Percentiles rank a stretch among this genome's conserved stretches.
These are phyloP conservation scores for Selaginella tamariscina DNA, from an alignment of 75 land plant species.

Conservation along the genomic window DNA sequence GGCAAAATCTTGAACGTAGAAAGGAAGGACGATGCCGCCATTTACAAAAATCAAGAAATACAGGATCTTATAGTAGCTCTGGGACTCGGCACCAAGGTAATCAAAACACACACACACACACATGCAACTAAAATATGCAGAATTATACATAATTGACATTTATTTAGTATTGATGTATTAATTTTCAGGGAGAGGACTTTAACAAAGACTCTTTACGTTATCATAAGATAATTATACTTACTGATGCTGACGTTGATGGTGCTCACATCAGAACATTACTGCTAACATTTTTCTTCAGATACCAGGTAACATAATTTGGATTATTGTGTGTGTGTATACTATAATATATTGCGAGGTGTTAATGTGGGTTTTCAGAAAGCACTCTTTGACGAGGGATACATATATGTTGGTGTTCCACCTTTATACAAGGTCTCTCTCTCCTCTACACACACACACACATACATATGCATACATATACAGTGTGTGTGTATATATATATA, in stretches of 20 bases:
- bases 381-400: slow-evolving; percentile 82
- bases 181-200: slow-evolving; percentile 85
- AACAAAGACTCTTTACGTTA: slow-evolving; percentile 73
- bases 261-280: slow-evolving; percentile 92
- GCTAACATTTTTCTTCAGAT: slow-evolving; percentile 92
- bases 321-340: neutral
- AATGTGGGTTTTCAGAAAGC: slow-evolving; percentile 54
- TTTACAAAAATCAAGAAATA: slow-evolving; percentile 95
- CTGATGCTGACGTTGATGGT: slow-evolving; percentile 99
- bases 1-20: slow-evolving; percentile 93
- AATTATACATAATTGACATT: neutral
- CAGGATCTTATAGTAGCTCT: slow-evolving; percentile 86
- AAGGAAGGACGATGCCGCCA: slow-evolving; percentile 84
- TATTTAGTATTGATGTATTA: neutral
- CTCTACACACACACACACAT: neutral
- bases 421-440: slow-evolving; percentile 65
- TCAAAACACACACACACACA: neutral
- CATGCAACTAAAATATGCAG: neutral
- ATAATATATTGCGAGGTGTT: neutral
- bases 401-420: slow-evolving; percentile 95
- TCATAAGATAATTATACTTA: slow-evolving; percentile 89
- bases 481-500: too few relatives aligned
- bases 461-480: too few relatives aligned
- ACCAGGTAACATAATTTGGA: slow-evolving; percentile 50
- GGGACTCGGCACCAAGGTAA: slow-evolving; percentile 96